Percentiles rank a stretch among this genome's conserved stretches.
Conservation (phyloP, 768 basidiomycete genomes). For the Boletus coccyginus region DNA sequence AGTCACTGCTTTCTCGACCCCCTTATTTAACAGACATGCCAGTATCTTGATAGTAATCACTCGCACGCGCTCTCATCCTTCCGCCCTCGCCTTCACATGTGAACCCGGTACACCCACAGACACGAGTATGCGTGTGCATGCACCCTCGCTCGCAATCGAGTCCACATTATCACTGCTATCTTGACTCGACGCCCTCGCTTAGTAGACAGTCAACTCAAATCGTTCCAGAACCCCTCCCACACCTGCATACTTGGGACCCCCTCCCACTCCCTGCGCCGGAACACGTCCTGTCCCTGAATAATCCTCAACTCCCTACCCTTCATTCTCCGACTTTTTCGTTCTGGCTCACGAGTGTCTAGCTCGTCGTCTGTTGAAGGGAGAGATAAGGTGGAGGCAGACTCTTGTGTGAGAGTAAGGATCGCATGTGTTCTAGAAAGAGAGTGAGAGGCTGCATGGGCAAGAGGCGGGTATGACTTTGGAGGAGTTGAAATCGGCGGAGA, state of each 20-base stretch:
- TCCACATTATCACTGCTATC: too few relatives aligned
- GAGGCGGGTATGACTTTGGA: slow-evolving; percentile 9
- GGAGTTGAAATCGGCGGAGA: slow-evolving; percentile 1
- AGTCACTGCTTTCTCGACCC: too few relatives aligned
- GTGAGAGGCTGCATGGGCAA: slow-evolving; percentile 51
- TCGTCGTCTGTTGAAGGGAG: slow-evolving; percentile 80
- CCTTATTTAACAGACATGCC: too few relatives aligned
- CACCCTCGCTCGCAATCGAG: too few relatives aligned
- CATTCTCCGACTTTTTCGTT: slow-evolving; percentile 72
- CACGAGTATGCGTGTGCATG: too few relatives aligned
- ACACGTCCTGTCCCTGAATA: slow-evolving; percentile 71
- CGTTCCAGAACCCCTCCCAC: slow-evolving; percentile 37
- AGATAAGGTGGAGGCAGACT: slow-evolving; percentile 39
- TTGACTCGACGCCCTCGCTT: too few relatives aligned
- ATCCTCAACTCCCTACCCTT: slow-evolving; percentile 82
- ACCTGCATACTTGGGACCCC: slow-evolving; percentile 29
- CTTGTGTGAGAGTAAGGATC: slow-evolving; percentile 63
- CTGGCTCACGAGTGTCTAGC: slow-evolving; percentile 57
- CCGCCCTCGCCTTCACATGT: too few relatives aligned
- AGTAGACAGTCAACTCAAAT: neutral
- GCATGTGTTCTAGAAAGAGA: slow-evolving; percentile 75
- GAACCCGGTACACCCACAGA: too few relatives aligned
- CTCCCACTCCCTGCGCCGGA: slow-evolving; percentile 43
- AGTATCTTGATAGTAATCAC: too few relatives aligned
- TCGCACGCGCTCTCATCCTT: too few relatives aligned